Evolutionary conservation across 164 flowering plant genomes (phyloP), one percentile per base, ranked within the genome.

Genomic region (Kingdonia uniflora): DNA sequence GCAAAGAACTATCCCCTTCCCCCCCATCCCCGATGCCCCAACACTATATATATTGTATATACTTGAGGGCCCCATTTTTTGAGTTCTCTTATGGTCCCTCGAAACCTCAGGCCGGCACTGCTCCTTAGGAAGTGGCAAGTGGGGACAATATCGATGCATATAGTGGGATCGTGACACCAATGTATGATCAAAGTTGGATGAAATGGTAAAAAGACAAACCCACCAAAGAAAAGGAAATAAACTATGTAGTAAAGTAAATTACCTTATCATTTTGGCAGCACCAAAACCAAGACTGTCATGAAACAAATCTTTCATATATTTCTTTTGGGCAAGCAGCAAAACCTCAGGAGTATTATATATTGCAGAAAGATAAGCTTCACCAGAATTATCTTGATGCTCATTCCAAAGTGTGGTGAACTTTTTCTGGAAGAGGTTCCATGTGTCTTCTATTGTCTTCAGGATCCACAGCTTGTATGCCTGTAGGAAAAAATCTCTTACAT

Each of bases 221-320:
- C n/a, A n/a, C n/a, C n/a, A n/a, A n/a, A n/a, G n/a, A n/a, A n/a
- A n/a, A n/a, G n/a, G n/a, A 44, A 14, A 25, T 38, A 45, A 8
- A 44, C 2, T 7, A 52, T 51, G 46, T 38, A 23, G 13, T 46
- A n/a, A 17, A 19, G 46, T 10, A n/a, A 39, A 66, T 68, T 53
- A 92, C 98, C 98, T 82, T 62, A 88, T 92, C 95, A 92, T 92
- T 74, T 92, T 88, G 46, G 96, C 95, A 60, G 95, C 78, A 64
- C 94, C 96, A 77, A 92, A 92, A 51, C 98, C 98, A 57, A 92
- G 91, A 41, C 82, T 65, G 62, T 88, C 98, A 60, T 88, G 94
- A 57, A 92, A 76, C 68, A 92, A 63, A 24, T 81, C 82, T 48
- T 53, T 60, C 79, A 87, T 67, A 59, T 58, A 92, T 60, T 74